Evolutionary conservation across 2,329 filamentous ascomycete species (phyloP), one percentile per base, ranked within the genome.

Genomic region (Nectriaceae sp.): DNA sequence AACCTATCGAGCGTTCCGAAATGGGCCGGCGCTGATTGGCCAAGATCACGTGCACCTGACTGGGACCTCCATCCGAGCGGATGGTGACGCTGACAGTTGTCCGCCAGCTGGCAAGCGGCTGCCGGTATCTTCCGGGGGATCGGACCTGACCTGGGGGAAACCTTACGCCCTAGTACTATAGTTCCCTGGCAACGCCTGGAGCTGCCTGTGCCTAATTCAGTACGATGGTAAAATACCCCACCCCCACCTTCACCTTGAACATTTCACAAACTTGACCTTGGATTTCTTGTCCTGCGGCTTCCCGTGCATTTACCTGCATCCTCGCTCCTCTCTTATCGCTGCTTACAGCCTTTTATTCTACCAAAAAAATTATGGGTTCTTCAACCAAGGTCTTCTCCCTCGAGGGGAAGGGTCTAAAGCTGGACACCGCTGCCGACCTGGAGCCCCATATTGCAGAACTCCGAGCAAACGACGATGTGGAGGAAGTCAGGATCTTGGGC

Each of bases 341-440:
- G 43, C 42, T 52, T 38, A 45, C 47, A 46, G n/a, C 42, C 33
- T 36, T 44, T 26, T 15, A 35, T 44, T 20, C 38, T 36, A 40
- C 53, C 6, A 29, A n/a, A n/a, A n/a, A n/a, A n/a, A 60, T 41
- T 50, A 70, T 71, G 68, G 50, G 64, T 50, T 56, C 60, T 50
- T 56, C 63, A 20, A 55, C 71, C 47, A 91, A 88, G 70, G 69
- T 90, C 65, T 97, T 97, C 75, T 92, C 91, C 61, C 84, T 97
- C 59, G 89, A 96, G 72, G 91, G 89, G 71, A 94, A 88, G 76
- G 88, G 88, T 65, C 82, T 97, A 63, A 97, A 96, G 79, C 88
- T 99, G 66, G 87, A 95, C 75, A 90, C 87, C 35, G 90, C 89
- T 43, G 87, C 84, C 56, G 91, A 97, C 70, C 82, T 97, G 53